Evolutionary conservation across 2,329 filamentous ascomycete genomes (phyloP), one percentile per base, ranked within the genome.

Genomic region (Ophiognomonia clavigignenti-juglandacearum): DNA sequence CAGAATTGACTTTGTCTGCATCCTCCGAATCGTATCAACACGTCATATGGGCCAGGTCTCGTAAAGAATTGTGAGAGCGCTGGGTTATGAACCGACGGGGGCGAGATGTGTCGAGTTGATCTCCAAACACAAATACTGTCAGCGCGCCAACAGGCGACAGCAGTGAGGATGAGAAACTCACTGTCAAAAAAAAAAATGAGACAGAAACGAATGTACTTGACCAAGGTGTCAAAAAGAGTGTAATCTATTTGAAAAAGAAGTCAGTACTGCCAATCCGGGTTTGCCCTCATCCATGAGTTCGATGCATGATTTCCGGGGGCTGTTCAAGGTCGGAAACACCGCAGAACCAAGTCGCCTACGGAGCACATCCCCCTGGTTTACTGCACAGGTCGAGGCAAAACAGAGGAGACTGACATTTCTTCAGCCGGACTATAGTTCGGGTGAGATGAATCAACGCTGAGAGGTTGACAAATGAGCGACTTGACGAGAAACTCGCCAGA

Each of bases 131-230:
- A n/a, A n/a, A n/a, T n/a, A 38, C 16, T 43, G 56, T 59, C 53
- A 62, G 59, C 54, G 53, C 47, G 47, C 37, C 18, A 27, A 35
- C 9, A 51, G 43, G 36, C 39, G 46, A 55, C 29, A 45, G 43
- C 47, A 41, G 49, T 32, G 20, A 39, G 26, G 48, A 46, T 42
- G 46, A 47, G 40, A 44, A 26, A 70, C 67, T 66, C 57, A 71
- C 68, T 72, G 74, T 76, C 73, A n/a, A n/a, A n/a, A n/a, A n/a
- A n/a, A 77, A 72, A 66, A 62, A 58, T 56, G 59, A 62, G 65
- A 57, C 57, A 39, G 24, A 57, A 79, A 76, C 69, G 77, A 80
- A 68, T 77, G 77, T 77, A 78, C 70, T 76, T 78, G 77, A 79
- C 74, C 69, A 64, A 62, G 58, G 62, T 57, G 50, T 73, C 71